Base-by-base conservation (phyloP, 805 yeast genomes). In the Zygosaccharomyces gambellarensis region DNA sequence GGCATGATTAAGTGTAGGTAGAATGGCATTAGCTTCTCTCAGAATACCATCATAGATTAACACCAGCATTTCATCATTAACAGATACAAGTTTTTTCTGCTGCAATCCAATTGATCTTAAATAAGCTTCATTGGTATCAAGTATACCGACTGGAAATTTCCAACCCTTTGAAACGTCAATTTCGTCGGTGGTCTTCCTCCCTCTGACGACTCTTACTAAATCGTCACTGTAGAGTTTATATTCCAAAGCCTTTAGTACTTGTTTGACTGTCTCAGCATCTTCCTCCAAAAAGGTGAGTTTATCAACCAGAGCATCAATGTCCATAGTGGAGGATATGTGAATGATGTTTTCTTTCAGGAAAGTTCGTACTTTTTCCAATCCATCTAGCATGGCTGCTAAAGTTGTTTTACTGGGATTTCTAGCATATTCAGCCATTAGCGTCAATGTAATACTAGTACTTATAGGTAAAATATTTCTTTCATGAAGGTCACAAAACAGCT, bases 81-180 rank as follows among this genome's bases (percentile, higher is more conserved):
- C 47, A 0, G 62, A 52, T 10, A 66, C 52, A 11, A 66, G 45
- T 41, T 64, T 63, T 36, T 61, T 58, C 22, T 58, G 50, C 2
- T 54, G 48, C 4, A 65, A 22, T n/a, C 55, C 57, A 1, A 65
- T 22, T 1, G 68, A 62, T 42, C 65, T 58, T 32, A 63, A 46
- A 43, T 64, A 66, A n/a, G 63, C 51, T 28, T 62, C 65, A 43
- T 62, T 62, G 17, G 59, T 51, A 38, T 59, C 60, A 31, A 60
- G 28, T 2, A 65, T 45, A 14, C 70, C 69, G 14, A 54, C 53
- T 5, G 58, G 54, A 11, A 54, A 59, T 41, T 58, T 64, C 67
- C 68, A 64, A 8, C 69, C 70, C 39, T 63, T 58, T n/a, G 67
- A 59, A 7, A 63, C 46, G 8, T 62, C 65, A 7, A 65, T 39